These are phyloP conservation scores for Apiospora arundinis DNA, from an alignment of 2,329 filamentous ascomycete genomes.

Conservation along the genomic window DNA sequence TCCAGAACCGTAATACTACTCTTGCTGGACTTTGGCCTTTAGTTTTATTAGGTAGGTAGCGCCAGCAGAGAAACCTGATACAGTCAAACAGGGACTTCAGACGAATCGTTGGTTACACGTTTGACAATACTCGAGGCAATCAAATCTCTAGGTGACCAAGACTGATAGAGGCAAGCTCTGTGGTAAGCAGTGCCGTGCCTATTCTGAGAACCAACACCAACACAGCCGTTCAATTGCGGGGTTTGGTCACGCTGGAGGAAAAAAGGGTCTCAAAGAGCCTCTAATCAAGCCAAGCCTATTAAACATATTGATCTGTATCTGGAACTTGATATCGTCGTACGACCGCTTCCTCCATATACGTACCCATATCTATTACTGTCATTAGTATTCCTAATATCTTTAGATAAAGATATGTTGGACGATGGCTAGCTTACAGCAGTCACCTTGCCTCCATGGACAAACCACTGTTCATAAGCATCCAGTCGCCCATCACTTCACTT, in stretches of 20 bases:
- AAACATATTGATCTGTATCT: conserved; percentile 12
- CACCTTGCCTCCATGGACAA: neutral
- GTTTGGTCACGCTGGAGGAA: neutral
- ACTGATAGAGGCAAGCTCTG: neutral
- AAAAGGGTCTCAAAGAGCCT: conserved; percentile 15
- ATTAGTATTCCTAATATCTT: conserved; percentile 6
- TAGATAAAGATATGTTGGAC: neutral
- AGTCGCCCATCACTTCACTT: neutral
- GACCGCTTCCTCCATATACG: neutral
- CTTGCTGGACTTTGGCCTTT: no score
- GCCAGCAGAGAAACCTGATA: neutral
- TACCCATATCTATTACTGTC: neutral
- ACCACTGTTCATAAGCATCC: neutral
- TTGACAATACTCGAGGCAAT: neutral
- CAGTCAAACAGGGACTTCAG: neutral
- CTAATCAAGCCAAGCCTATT: neutral
- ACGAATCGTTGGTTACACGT: neutral
- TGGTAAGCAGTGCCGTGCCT: neutral
- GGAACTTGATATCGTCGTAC: conserved; percentile 8
- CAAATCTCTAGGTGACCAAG: neutral
- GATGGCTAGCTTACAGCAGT: neutral
- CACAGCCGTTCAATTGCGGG: conserved; percentile 2
- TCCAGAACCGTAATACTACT: neutral
- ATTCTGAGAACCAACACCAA: no score
- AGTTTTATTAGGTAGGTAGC: neutral